Conservation (phyloP, 495 filamentous ascomycete genomes). For the Copromyces sp. region DNA sequence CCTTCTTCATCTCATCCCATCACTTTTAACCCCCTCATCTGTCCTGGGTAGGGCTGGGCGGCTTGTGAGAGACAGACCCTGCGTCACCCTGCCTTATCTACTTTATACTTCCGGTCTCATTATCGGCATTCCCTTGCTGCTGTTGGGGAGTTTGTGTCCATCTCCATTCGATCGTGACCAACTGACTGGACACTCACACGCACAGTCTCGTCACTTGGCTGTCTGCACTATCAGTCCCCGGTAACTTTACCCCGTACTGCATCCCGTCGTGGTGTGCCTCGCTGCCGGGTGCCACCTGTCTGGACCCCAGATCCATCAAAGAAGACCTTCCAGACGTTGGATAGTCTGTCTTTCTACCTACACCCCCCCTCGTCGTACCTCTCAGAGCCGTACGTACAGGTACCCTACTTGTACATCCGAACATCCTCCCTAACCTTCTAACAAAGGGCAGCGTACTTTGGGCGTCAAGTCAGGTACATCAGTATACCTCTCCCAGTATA, state of each 20-base stretch:
- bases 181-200: neutral
- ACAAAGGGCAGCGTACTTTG: neutral
- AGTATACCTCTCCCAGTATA: neutral
- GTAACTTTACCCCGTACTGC: neutral
- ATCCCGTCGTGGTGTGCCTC: slow-evolving; percentile 3
- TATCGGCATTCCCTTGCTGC: neutral
- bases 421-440: neutral
- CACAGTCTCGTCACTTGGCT: neutral
- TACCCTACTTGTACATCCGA: neutral
- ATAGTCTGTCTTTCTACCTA: neutral
- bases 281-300: slow-evolving; percentile 7
- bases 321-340: neutral
- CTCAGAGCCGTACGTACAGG: neutral
- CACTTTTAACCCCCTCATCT: neutral
- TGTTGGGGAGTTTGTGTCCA: neutral
- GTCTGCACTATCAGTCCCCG: slow-evolving; percentile 3
- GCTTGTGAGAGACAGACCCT: neutral
- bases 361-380: neutral
- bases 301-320: slow-evolving; percentile 6
- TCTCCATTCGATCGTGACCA: neutral
- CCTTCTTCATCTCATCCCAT: neutral
- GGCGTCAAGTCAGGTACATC: neutral
- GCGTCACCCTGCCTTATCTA: neutral
- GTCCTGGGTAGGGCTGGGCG: neutral
- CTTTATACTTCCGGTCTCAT: neutral